A percentile compares a stretch with the other conserved stretches of the same genome.
These are phyloP conservation scores for Ligustrum vulgare DNA, from an alignment of 257 asterid species.

Conservation along the genomic window DNA sequence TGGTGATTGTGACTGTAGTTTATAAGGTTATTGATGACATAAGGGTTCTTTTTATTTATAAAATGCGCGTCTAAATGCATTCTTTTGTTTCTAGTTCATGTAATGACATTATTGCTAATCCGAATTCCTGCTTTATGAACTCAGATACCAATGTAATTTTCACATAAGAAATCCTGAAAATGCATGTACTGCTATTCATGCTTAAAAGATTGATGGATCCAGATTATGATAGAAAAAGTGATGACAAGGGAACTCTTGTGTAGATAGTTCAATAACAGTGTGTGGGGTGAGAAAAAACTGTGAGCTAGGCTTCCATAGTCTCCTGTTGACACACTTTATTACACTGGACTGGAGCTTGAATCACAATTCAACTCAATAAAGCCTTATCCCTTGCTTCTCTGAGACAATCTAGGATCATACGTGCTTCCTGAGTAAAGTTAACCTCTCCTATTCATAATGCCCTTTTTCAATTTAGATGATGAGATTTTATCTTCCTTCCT, in stretches of 20 bases:
- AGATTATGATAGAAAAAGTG: not conserved
- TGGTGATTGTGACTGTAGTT: too few relatives aligned
- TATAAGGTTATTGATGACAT: too few relatives aligned
- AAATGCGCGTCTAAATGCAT: too few relatives aligned
- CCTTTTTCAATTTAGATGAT: not conserved
- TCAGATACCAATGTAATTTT: not conserved
- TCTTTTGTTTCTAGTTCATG: not conserved
- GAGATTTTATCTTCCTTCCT: not conserved
- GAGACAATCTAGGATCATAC: not conserved
- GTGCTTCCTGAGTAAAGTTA: not conserved
- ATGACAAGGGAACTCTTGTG: not conserved
- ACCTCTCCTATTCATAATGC: not conserved
- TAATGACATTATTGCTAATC: not conserved
- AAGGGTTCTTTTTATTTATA: too few relatives aligned
- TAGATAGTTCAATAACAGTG: not conserved
- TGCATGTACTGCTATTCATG: not conserved
- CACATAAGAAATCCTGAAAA: not conserved
- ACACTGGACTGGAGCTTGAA: too few relatives aligned
- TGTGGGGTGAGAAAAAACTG: not conserved
- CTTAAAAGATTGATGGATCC: not conserved
- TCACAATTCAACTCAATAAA: too few relatives aligned
- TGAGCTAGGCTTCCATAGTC: not conserved
- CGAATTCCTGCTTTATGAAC: not conserved
- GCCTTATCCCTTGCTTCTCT: not conserved
- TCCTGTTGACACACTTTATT: too few relatives aligned